These are phyloP conservation scores for Colletotrichum ledebouriae DNA, from an alignment of 2,329 filamentous ascomycete genomes.

Conservation along the genomic window DNA sequence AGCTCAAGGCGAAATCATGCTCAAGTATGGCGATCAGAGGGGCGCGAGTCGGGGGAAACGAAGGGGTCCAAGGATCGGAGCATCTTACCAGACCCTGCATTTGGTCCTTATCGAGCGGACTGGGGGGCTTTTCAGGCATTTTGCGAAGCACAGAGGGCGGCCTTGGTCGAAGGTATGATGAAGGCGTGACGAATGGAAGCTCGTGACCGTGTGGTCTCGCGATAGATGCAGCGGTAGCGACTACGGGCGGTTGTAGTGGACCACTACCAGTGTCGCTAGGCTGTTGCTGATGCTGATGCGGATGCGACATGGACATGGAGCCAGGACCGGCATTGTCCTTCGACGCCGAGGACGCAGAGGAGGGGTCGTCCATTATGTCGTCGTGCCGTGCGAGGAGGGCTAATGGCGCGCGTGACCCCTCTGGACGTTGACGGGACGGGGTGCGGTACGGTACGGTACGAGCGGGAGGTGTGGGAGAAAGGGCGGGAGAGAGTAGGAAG, in stretches of 20 bases:
- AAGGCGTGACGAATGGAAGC: slow-evolving; percentile 71
- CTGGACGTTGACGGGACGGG: slow-evolving; percentile 24
- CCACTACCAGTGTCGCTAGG: slow-evolving; percentile 35
- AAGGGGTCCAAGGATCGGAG: slow-evolving; percentile 10
- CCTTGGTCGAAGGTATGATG: slow-evolving; percentile 66
- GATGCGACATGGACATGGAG: slow-evolving; percentile 41
- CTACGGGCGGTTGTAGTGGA: slow-evolving; percentile 43
- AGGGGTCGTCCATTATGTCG: slow-evolving; percentile 43
- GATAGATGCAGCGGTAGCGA: slow-evolving; percentile 44
- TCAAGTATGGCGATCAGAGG: slow-evolving; percentile 14
- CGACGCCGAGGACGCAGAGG: slow-evolving; percentile 37
- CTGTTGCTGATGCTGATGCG: slow-evolving; percentile 36
- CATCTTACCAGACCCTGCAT: slow-evolving; percentile 79
- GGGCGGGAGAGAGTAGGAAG: slow-evolving; percentile 26
- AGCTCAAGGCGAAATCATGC: slow-evolving; percentile 18
- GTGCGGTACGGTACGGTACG: background rate
- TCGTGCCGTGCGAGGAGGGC: slow-evolving; percentile 40
- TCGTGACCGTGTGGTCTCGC: slow-evolving; percentile 55
- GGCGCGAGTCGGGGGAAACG: slow-evolving; percentile 26
- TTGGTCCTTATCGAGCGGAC: slow-evolving; percentile 80
- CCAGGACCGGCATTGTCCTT: slow-evolving; percentile 41
- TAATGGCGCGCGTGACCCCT: slow-evolving; percentile 42
- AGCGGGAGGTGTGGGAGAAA: slow-evolving; percentile 23
- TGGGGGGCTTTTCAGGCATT: slow-evolving; percentile 57
- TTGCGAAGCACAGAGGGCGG: slow-evolving; percentile 40